Percentiles rank a stretch among this genome's conserved stretches.
Conservation (phyloP, 345 rosid species). For the Nasturtium officinale region DNA sequence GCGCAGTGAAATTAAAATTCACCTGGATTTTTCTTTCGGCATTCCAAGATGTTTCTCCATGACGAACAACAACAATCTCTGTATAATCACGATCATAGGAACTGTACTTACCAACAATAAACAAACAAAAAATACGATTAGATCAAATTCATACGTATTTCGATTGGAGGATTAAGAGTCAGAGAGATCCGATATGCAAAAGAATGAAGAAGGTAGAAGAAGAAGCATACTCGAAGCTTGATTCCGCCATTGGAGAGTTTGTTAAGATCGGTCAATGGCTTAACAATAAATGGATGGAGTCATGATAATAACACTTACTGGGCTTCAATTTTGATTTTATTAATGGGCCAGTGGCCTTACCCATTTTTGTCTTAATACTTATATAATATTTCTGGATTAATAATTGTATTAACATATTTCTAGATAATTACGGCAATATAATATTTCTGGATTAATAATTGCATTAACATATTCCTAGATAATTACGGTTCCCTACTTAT, state of each 20-base stretch:
- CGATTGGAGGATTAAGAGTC: too few species aligned
- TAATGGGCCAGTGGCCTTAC: background rate
- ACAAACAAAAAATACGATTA: background rate
- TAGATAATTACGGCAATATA: too few species aligned
- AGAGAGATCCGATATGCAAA: background rate
- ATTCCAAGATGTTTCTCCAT: slow-evolving; percentile 88
- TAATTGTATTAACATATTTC: too few species aligned
- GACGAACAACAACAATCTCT: slow-evolving; percentile 78
- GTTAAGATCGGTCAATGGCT: background rate
- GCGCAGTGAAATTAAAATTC: background rate
- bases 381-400: too few species aligned
- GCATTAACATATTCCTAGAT: background rate
- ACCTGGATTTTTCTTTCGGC: slow-evolving; percentile 76
- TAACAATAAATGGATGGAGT: too few species aligned
- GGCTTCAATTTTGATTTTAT: background rate
- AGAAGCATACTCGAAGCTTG: slow-evolving; percentile 32
- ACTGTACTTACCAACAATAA: slow-evolving; percentile 28
- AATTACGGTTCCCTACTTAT: background rate
- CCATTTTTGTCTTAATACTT: too few species aligned
- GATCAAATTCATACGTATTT: too few species aligned
- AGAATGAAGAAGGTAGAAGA: too few species aligned
- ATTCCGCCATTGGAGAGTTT: slow-evolving; percentile 38
- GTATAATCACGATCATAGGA: slow-evolving; percentile 42
- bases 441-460: background rate
- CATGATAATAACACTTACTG: background rate